Conservation (phyloP, 441 rosid genomes). For the Pelargonium fulgidum region DNA sequence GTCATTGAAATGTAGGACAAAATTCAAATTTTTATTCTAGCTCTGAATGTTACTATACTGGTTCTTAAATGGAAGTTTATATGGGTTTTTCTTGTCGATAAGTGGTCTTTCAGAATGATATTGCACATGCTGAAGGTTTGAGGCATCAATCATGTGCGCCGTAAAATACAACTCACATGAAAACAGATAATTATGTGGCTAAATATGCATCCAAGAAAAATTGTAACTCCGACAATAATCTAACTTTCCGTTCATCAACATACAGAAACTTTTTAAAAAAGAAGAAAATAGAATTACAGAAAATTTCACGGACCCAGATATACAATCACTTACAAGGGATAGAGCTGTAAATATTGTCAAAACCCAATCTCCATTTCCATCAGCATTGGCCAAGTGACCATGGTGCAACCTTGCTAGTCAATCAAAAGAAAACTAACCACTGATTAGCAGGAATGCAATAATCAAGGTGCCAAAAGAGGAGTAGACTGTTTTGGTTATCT, state of each 20-base stretch:
- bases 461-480: background rate
- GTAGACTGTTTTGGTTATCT: conserved; percentile 2
- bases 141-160: background rate
- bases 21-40: too few species aligned
- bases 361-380: conserved; percentile 99
- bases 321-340: conserved; percentile 64
- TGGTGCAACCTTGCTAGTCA: conserved; percentile 81
- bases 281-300: background rate
- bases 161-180: background rate
- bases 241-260: background rate
- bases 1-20: too few species aligned
- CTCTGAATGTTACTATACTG: background rate
- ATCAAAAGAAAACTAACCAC: conserved; percentile 16
- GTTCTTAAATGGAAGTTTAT: background rate
- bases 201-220: background rate
- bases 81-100: background rate
- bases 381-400: conserved; percentile 83
- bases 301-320: conserved; percentile 13
- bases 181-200: background rate
- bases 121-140: background rate
- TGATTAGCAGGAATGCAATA: conserved; percentile 12
- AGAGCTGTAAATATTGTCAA: conserved; percentile 81
- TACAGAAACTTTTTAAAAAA: background rate
- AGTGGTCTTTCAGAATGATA: background rate
- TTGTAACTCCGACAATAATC: background rate